Conservation (phyloP, 2,329 filamentous ascomycete genomes). For the Aphanocladium album region DNA sequence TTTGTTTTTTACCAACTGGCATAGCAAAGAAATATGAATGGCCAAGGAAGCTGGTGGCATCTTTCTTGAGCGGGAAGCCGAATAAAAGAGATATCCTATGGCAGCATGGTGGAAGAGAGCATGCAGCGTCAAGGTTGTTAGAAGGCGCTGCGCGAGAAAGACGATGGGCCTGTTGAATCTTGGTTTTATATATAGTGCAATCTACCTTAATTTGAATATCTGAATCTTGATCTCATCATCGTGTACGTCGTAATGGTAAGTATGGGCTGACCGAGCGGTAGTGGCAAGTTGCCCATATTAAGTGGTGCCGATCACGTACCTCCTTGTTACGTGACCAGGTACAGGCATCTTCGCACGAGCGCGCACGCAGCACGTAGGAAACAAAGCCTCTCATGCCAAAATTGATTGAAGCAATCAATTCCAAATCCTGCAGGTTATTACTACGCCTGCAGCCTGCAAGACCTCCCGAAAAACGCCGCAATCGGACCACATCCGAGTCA, state of each 20-base stretch:
- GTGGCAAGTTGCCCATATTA: background rate
- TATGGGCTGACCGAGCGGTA: no score
- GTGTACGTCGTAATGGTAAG: no score
- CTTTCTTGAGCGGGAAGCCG: background rate
- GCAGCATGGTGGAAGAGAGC: background rate
- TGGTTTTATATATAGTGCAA: constrained; percentile 9
- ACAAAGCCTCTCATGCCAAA: no score
- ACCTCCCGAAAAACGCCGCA: background rate
- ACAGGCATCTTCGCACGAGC: no score
- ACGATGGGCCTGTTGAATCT: background rate
- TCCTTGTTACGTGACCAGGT: no score
- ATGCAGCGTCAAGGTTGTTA: background rate
- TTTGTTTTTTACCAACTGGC: background rate
- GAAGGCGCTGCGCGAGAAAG: background rate
- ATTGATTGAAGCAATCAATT: background rate
- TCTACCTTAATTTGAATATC: constrained; percentile 10
- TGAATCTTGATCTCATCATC: no score
- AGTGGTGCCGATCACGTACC: background rate
- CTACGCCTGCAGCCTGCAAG: background rate
- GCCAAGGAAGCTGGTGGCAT: background rate
- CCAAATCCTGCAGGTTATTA: background rate
- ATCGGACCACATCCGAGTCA: constrained; percentile 5
- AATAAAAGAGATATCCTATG: background rate
- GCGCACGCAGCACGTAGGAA: no score
- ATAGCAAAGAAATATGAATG: background rate